These are phyloP conservation scores for Aspergillus funiculosus DNA, from an alignment of 495 filamentous ascomycete species.

Conservation along the genomic window DNA sequence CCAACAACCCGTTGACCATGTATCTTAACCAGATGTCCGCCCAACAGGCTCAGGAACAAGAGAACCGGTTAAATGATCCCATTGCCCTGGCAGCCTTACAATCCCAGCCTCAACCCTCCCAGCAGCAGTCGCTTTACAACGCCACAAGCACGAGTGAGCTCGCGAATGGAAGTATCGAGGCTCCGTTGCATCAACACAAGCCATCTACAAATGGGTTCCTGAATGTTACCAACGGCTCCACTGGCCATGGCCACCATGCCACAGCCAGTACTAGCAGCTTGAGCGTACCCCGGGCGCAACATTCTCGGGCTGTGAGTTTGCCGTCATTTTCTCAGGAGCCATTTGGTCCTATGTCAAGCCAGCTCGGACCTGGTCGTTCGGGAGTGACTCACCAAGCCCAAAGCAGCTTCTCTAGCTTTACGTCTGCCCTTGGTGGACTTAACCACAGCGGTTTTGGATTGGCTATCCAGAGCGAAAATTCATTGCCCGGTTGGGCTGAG, in stretches of 20 bases:
- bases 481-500: slow-evolving; percentile 62
- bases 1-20: slow-evolving; percentile 89
- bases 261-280: slow-evolving; percentile 64
- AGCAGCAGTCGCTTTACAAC: slow-evolving; percentile 50
- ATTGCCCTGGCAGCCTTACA: slow-evolving; percentile 50
- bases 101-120: slow-evolving; percentile 57
- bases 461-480: slow-evolving; percentile 57
- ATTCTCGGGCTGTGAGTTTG: slow-evolving; percentile 78
- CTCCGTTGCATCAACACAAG: slow-evolving; percentile 50
- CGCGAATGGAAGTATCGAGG: slow-evolving; percentile 48
- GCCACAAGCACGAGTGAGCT: slow-evolving; percentile 48
- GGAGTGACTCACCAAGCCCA: slow-evolving; percentile 49
- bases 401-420: slow-evolving; percentile 53
- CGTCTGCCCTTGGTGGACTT: slow-evolving; percentile 51
- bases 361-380: slow-evolving; percentile 39
- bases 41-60: slow-evolving; percentile 64
- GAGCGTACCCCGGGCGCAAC: slow-evolving; percentile 58
- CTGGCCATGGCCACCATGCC: slow-evolving; percentile 42
- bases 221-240: slow-evolving; percentile 62
- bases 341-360: slow-evolving; percentile 42
- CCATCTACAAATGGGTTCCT: slow-evolving; percentile 49
- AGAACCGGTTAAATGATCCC: slow-evolving; percentile 45
- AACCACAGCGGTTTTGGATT: slow-evolving; percentile 56
- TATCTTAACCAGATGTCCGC: slow-evolving; percentile 82
- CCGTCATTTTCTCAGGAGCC: slow-evolving; percentile 64